phyloP scores from a whole-genome alignment of 108 stramenopile species.

The Mayamaea pseudoterrestris region DNA sequence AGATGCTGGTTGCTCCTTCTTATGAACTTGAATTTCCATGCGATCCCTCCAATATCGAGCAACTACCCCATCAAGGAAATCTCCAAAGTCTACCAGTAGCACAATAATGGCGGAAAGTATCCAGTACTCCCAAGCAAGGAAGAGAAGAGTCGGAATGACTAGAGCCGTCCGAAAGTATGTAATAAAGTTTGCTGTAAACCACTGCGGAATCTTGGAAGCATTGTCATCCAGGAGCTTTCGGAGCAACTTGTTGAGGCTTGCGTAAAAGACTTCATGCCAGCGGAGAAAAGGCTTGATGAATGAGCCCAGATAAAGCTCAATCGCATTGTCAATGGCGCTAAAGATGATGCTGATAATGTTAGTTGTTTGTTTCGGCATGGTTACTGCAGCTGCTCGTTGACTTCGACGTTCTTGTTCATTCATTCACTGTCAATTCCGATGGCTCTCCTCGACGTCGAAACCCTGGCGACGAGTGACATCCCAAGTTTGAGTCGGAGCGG shows the following conservation, averaged over 20 bases:
- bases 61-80: constrained; percentile 41
- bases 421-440: too few relatives aligned
- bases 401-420: too few relatives aligned
- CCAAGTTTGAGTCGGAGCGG: too few relatives aligned
- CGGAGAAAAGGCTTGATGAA: constrained; percentile 25
- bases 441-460: too few relatives aligned
- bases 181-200: constrained; percentile 41
- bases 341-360: too few relatives aligned
- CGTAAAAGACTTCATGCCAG: constrained; percentile 31
- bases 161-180: constrained; percentile 29
- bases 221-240: constrained; percentile 19
- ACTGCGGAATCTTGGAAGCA: constrained; percentile 18
- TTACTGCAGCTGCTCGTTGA: too few relatives aligned
- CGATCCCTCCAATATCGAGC: constrained; percentile 35
- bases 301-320: constrained; percentile 27
- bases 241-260: constrained; percentile 13
- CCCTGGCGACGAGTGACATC: too few relatives aligned
- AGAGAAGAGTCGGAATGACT: constrained; percentile 22
- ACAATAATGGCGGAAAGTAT: constrained; percentile 25
- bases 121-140: constrained; percentile 19
- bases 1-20: constrained; percentile 5
- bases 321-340: constrained; percentile 18
- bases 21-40: constrained; percentile 14
- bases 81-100: constrained; percentile 47
- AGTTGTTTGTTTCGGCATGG: too few relatives aligned